Evolutionary conservation across 805 yeast genomes (phyloP), one percentile per base, ranked within the genome.

Genomic region (Cephaloascus fragrans): DNA sequence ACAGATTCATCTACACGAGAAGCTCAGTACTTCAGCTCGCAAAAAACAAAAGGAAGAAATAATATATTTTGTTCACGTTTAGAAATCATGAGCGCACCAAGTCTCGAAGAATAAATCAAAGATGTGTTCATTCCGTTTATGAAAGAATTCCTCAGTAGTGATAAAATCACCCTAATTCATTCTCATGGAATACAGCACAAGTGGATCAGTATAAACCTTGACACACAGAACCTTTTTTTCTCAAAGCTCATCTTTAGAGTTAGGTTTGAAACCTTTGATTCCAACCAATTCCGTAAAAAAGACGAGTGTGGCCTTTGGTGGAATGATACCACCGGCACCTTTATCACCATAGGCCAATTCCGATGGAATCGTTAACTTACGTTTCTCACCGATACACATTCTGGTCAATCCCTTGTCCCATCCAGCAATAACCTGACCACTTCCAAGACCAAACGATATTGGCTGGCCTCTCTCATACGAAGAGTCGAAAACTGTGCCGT

Each of bases 371-470:
- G 77, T 73, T 49, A 88, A 67, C 48, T 73, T 80, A 55, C 96
- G 74, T 63, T 80, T 69, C 59, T 88, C 96, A 35, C 96, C 96
- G 56, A 85, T 66, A 61, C 97, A 88, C 94, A 84, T 84, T 26
- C 51, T 44, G n/a, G 32, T 49, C 37, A 87, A 62, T 33, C 96
- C 96, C 59, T 80, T 76, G 46, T 88, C 97, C 96, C 96, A 88
- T 42, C 97, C 96, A 43, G 69, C 53, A 53, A 88, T 88, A 26
- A 88, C 96, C 50, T 74, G 80, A 4, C 94, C 89, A 19, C 60
- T 57, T 33, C 96, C 97, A 39, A 89, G 62, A n/a, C 60, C 60
- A 59, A 88, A 88, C 33, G 69, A 56, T 43, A 88, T 66, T 35
- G 97, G 96, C 35, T 57, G 49, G 12, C 75, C 77, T 52, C 95